A percentile compares a stretch with the other conserved stretches of the same genome.
These are phyloP conservation scores for Wickerhamiella azyma DNA, from an alignment of 805 yeast genomes.

Conservation along the genomic window DNA sequence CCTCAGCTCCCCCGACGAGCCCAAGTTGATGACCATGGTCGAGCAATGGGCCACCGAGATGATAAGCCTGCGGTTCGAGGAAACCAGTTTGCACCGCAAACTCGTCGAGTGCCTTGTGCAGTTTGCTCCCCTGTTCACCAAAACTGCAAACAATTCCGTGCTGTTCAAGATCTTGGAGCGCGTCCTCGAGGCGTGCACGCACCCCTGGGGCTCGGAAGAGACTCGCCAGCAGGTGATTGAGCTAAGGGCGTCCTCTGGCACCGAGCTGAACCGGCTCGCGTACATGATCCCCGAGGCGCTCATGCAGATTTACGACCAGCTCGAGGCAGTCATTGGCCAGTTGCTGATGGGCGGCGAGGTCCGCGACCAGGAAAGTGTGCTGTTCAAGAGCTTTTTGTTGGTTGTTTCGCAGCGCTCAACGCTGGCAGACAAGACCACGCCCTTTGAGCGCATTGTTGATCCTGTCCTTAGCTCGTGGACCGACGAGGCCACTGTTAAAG, in stretches of 20 bases:
- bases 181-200: conserved; percentile 72
- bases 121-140: conserved; percentile 69
- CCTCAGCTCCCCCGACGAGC: not conserved
- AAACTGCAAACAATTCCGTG: conserved; percentile 45
- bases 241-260: conserved; percentile 81
- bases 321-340: conserved; percentile 66
- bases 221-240: conserved; percentile 72
- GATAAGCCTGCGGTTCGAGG: conserved; percentile 58
- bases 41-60: conserved; percentile 42
- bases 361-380: conserved; percentile 82
- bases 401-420: conserved; percentile 77
- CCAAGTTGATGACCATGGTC: conserved; percentile 49
- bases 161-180: conserved; percentile 79
- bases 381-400: conserved; percentile 79
- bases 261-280: conserved; percentile 86
- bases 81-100: conserved; percentile 70
- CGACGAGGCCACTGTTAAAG: conserved; percentile 79
- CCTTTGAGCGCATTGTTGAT: conserved; percentile 80
- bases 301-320: conserved; percentile 62
- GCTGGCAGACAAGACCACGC: conserved; percentile 54
- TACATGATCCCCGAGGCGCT: conserved; percentile 87
- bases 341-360: conserved; percentile 57
- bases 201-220: conserved; percentile 34
- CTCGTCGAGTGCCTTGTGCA: conserved; percentile 87
- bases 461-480: conserved; percentile 91